Conservation (phyloP, 192 early-diverging fungal species). For the Nowakowskiella sp. region DNA sequence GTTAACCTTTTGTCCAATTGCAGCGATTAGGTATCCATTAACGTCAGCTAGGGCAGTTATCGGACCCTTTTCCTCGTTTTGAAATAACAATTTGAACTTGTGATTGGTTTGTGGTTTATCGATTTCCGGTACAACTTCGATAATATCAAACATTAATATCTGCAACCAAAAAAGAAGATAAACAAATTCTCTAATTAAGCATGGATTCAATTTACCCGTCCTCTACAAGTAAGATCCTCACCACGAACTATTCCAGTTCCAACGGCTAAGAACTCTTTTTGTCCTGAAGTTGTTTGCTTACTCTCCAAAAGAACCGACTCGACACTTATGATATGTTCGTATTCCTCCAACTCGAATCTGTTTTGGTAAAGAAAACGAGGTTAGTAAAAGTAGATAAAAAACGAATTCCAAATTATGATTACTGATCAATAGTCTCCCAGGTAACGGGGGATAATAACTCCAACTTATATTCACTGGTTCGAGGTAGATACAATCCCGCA, state of each 20-base stretch:
- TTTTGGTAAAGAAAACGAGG: conserved; percentile 13
- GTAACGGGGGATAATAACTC: conserved; percentile 89
- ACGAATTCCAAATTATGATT: conserved; percentile 12
- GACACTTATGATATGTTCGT: conserved; percentile 76
- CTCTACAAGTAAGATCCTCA: conserved; percentile 85
- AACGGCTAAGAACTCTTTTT: conserved; percentile 78
- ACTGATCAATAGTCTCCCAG: conserved; percentile 87
- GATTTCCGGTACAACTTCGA: conserved; percentile 93
- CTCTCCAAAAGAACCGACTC: conserved; percentile 74
- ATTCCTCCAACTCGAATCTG: conserved; percentile 59
- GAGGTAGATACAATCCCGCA: conserved; percentile 48
- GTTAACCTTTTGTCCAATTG: conserved; percentile 77
- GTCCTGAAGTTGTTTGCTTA: conserved; percentile 73
- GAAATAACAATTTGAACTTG: conserved; percentile 74
- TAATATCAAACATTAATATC: conserved; percentile 87
- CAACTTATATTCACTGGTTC: conserved; percentile 49
- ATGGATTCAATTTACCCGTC: conserved; percentile 48
- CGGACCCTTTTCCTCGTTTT: conserved; percentile 77
- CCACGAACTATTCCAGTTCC: conserved; percentile 81
- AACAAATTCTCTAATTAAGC: background rate
- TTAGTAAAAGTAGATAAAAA: conserved; percentile 9
- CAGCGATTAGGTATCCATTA: conserved; percentile 78
- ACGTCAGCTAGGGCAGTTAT: conserved; percentile 78
- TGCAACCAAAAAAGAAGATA: conserved; percentile 20
- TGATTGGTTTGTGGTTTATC: conserved; percentile 91